Base-by-base conservation (phyloP, 2,329 filamentous ascomycete genomes). In the Fusarium odoratissimum region DNA sequence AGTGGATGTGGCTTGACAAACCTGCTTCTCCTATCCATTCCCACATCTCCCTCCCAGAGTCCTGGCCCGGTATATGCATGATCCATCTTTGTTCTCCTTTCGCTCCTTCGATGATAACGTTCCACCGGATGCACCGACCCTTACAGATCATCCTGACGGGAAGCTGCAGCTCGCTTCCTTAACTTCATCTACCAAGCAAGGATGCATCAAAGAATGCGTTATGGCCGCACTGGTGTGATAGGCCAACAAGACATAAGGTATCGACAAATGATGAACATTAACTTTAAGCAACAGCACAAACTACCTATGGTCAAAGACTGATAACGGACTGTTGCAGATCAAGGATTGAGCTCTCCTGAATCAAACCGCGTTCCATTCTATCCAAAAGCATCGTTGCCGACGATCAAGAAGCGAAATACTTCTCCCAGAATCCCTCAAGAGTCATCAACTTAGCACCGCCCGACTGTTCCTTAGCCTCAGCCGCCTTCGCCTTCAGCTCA, bases 401-500 rank as follows among this genome's bases (percentile, higher is more conserved):
- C 21, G 6, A 19, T 65, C 31, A 79, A 35, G 60, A 42, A 42
- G 68, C 40, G 55, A 79, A 75, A 41, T 77, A 68, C 46, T 76
- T 76, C 57, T 61, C 35, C 56, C 76, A 64, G 56, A 79, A 81
- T 19, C 49, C 38, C 59, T 75, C 76, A 11, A 77, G 49, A 10
- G 77, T 78, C 58, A 67, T 73, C 60, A 81, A 38, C 46, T 75
- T 67, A 8, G 64, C 60, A 13, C 71, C 73, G 0, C 71, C 74
- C 7, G 69, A 40, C 60, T 69, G 57, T 2, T 77, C 77, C 67
- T 76, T 78, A 6, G 79, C 79, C 28, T 71, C 71, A 2, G 73
- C 74, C 3, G 77, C 78, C 31, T 63, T 76, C n/a, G 70, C 71
- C 64, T 80, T 83, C 64, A 81, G 71, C 56, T 76, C 71, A 17